phyloP scores from a whole-genome alignment of 2,329 filamentous ascomycete species.

The Fulvia fulva region DNA sequence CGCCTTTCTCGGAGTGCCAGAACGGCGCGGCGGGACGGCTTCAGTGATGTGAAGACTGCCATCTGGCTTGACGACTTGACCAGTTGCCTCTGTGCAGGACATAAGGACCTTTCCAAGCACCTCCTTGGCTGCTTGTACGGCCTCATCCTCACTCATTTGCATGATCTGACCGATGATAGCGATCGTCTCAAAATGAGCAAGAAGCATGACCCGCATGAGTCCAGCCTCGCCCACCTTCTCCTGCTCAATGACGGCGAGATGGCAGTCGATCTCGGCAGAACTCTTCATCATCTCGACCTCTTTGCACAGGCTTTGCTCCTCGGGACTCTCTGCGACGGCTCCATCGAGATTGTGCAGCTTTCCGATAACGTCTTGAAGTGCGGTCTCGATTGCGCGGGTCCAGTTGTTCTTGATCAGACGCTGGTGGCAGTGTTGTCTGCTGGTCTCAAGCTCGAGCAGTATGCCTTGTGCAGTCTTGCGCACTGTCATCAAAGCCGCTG shows the following conservation, averaged over 20 bases:
- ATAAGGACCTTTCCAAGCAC: constrained; percentile 76
- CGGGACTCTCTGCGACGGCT: constrained; percentile 50
- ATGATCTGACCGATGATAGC: constrained; percentile 77
- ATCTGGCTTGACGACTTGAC: constrained; percentile 88
- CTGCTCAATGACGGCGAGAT: constrained; percentile 73
- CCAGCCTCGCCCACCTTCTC: constrained; percentile 76
- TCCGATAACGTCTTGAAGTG: constrained; percentile 76
- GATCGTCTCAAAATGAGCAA: constrained; percentile 88
- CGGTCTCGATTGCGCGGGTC: constrained; percentile 83
- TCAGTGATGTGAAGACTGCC: constrained; percentile 62
- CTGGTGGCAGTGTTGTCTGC: constrained; percentile 85
- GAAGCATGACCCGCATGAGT: constrained; percentile 76
- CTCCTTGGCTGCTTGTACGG: constrained; percentile 71
- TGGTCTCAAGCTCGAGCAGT: constrained; percentile 81
- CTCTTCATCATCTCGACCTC: constrained; percentile 84
- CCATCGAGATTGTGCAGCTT: constrained; percentile 71
- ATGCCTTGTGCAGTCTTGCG: constrained; percentile 87
- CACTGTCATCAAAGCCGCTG: constrained; percentile 67
- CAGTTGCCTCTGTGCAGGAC: constrained; percentile 67
- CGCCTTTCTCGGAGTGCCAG: constrained; percentile 72
- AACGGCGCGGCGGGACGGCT: constrained; percentile 64
- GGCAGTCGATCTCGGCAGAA: constrained; percentile 75
- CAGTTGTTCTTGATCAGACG: constrained; percentile 75
- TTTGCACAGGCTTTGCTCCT: constrained; percentile 67
- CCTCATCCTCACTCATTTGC: constrained; percentile 77